Base-by-base conservation (phyloP, 2,329 filamentous ascomycete species). In the Fusarium nelsonii region DNA sequence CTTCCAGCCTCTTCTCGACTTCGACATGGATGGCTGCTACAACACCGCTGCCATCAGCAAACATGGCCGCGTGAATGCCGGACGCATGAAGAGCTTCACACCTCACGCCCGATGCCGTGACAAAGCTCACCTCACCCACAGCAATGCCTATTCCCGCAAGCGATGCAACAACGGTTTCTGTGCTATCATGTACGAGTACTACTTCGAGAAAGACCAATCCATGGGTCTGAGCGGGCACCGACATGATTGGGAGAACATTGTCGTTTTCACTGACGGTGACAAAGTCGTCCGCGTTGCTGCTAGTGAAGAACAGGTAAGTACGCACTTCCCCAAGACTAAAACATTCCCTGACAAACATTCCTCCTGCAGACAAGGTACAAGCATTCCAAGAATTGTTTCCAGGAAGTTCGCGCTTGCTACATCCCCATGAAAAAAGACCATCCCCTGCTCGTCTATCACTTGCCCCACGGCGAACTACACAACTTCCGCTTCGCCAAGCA, bases 91-190 rank as follows among this genome's bases (percentile, higher is more conserved):
- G 2, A 16, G 12, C 3, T 11, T 12, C 7, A 4, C 16, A 1
- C 2, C 7, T 3, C 11, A n/a, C 7, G 7, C 0, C 10, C 16
- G 26, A 14, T 56, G 51, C 8, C 8, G 28, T 9, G 14, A 26
- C 2, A 12, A 3, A 2, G 1, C 9, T 1, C 28, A 32, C 1
- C 41, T 59, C 5, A 12, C 23, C 16, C 40, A 58, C 8, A 39
- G 41, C 6, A 60, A 60, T 10, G n/a, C 28, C 15, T 60, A 60
- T 14, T 59, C 57, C 8, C 45, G 41, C 14, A 60, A 49, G 30
- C 41, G 57, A 12, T 60, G 54, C 10, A 60, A 60, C 8, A 32
- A 59, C 2, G 43, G 54, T 8, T 30, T 9, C 30, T 30, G 30
- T 30, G 30, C 30, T 30, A 30, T 30, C 30, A 30, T 30, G 30